Conservation (phyloP, 2,329 filamentous ascomycete species). For the Septoria petroselini region DNA sequence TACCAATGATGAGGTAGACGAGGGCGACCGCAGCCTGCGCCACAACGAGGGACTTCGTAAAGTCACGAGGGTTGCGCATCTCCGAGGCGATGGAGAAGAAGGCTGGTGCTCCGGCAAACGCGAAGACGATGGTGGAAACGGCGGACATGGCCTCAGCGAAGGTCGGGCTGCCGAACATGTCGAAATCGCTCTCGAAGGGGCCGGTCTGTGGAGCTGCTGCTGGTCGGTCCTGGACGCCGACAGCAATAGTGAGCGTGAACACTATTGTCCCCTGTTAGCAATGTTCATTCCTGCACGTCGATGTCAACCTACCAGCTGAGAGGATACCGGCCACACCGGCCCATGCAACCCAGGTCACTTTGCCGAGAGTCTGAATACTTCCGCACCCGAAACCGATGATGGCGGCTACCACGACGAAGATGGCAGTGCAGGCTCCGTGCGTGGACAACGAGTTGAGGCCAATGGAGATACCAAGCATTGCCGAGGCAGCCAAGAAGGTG, state of each 20-base stretch:
- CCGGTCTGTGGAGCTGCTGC: slow-evolving; percentile 36
- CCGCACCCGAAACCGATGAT: slow-evolving; percentile 41
- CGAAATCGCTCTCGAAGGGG: slow-evolving; percentile 33
- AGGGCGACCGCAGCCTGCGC: slow-evolving; percentile 26
- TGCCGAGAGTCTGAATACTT: slow-evolving; percentile 40
- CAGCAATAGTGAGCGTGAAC: slow-evolving; percentile 37
- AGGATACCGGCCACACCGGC: slow-evolving; percentile 33
- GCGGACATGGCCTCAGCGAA: slow-evolving; percentile 58
- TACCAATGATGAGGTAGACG: slow-evolving; percentile 40
- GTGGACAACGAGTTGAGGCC: slow-evolving; percentile 31
- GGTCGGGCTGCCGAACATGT: slow-evolving; percentile 28
- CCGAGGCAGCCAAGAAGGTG: slow-evolving; percentile 40
- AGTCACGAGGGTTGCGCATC: slow-evolving; percentile 40
- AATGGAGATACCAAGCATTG: slow-evolving; percentile 31
- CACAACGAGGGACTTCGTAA: slow-evolving; percentile 37
- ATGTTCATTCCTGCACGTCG: neutral
- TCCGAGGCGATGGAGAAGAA: slow-evolving; percentile 43
- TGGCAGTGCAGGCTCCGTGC: slow-evolving; percentile 40
- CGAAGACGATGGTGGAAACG: slow-evolving; percentile 52
- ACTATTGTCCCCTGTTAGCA: slow-evolving; percentile 4
- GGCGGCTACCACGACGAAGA: slow-evolving; percentile 43
- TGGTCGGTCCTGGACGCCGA: slow-evolving; percentile 39
- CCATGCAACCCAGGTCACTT: slow-evolving; percentile 40
- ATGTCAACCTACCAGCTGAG: slow-evolving; percentile 18
- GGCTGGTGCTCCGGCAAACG: slow-evolving; percentile 40